Evolutionary conservation across 2,329 filamentous ascomycete species (phyloP).

Genomic region (Exophiala sideris): DNA sequence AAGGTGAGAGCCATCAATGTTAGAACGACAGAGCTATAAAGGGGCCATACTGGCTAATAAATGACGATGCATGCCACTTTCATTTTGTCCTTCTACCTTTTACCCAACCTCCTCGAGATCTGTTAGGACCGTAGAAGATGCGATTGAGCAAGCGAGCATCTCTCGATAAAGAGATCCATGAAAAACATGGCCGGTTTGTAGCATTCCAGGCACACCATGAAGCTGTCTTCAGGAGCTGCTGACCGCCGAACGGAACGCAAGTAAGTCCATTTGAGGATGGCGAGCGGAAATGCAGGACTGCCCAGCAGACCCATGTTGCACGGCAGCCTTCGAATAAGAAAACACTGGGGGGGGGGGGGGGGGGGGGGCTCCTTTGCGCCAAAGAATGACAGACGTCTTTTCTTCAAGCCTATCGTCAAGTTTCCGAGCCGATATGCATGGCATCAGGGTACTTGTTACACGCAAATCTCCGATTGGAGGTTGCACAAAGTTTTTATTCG

Average conservation of each 20-base stretch:
- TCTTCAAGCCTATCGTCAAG: neutral
- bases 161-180: neutral
- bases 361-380: too few species aligned
- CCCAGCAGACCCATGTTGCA: too few species aligned
- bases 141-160: neutral
- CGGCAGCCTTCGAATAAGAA: neutral
- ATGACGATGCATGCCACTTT: neutral
- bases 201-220: too few species aligned
- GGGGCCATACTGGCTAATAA: neutral
- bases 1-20: conserved; percentile 22
- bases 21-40: conserved; percentile 5
- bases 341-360: too few species aligned
- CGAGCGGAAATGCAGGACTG: neutral
- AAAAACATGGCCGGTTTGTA: too few species aligned
- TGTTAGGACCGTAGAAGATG: too few species aligned
- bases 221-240: too few species aligned
- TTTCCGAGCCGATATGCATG: conserved; percentile 7
- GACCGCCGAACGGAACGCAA: too few species aligned
- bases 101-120: too few species aligned
- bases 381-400: neutral
- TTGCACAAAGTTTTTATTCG: neutral
- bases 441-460: conserved; percentile 1
- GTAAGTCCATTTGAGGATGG: neutral
- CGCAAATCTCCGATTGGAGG: conserved; percentile 13
- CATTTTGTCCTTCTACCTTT: too few species aligned